Conservation (phyloP, 305 asterid genomes). For the Salvia sclarea region DNA sequence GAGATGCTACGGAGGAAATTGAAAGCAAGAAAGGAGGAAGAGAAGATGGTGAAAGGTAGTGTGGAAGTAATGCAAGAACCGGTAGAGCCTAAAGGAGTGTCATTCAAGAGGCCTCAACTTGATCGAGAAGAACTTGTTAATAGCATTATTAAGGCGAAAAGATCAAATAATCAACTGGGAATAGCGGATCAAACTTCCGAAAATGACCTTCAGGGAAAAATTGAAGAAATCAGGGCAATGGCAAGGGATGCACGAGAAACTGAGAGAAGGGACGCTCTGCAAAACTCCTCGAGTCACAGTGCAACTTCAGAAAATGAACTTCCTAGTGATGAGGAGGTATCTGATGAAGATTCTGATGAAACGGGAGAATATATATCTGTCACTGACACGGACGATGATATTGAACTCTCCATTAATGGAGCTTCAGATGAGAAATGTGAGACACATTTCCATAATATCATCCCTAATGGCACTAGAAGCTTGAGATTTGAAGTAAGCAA, state of each 20-base stretch:
- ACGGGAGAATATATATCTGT: slow-evolving; percentile 32
- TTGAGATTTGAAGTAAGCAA: slow-evolving; percentile 28
- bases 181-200: slow-evolving; percentile 3
- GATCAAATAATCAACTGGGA: slow-evolving; percentile 38
- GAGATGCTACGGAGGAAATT: slow-evolving; percentile 77
- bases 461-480: slow-evolving; percentile 34
- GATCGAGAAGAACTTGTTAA: slow-evolving; percentile 64
- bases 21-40: slow-evolving; percentile 59
- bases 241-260: slow-evolving; percentile 72
- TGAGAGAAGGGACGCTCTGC: slow-evolving; percentile 48
- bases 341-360: slow-evolving; percentile 35
- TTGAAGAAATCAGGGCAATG: slow-evolving; percentile 75
- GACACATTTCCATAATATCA: slow-evolving; percentile 18
- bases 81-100: slow-evolving; percentile 37
- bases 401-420: slow-evolving; percentile 33
- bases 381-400: slow-evolving; percentile 27
- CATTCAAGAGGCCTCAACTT: slow-evolving; percentile 63
- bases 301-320: slow-evolving; percentile 34
- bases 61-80: slow-evolving; percentile 62
- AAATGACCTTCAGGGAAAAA: slow-evolving; percentile 48
- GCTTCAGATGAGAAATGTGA: slow-evolving; percentile 32
- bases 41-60: slow-evolving; percentile 47
- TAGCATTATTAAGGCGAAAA: slow-evolving; percentile 52
- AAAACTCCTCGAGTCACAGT: slow-evolving; percentile 34
- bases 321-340: slow-evolving; percentile 27